phyloP scores from a whole-genome alignment of 768 basidiomycete genomes.

The Boletus insuetus region DNA sequence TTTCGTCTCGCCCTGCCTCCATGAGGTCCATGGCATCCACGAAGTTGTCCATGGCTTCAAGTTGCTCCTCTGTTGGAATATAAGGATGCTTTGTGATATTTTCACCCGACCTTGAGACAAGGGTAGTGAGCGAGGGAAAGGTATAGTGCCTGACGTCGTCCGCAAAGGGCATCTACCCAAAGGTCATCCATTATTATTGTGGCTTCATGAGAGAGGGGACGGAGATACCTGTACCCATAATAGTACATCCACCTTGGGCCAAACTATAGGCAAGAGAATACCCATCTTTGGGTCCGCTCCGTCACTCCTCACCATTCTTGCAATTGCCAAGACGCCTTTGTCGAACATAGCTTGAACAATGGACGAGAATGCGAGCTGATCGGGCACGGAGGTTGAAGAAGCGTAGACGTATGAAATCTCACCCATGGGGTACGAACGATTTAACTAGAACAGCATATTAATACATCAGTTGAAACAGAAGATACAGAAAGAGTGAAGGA shows the following conservation, averaged over 20 bases:
- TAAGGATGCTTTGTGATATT: constrained; percentile 72
- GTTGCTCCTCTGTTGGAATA: constrained; percentile 75
- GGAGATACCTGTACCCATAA: constrained; percentile 77
- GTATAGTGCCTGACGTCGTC: constrained; percentile 89
- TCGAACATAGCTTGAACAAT: constrained; percentile 78
- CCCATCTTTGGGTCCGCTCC: constrained; percentile 85
- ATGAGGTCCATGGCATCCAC: constrained; percentile 89
- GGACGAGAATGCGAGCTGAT: constrained; percentile 85
- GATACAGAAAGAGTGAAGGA: not conserved
- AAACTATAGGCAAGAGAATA: constrained; percentile 59
- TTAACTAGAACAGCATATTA: constrained; percentile 51
- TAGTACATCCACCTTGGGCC: constrained; percentile 72
- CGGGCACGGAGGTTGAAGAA: constrained; percentile 57
- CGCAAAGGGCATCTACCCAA: constrained; percentile 85
- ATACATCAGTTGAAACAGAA: not conserved
- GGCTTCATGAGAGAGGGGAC: not conserved
- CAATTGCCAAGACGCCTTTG: constrained; percentile 69
- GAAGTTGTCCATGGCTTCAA: constrained; percentile 80
- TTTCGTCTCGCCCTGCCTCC: constrained; percentile 69
- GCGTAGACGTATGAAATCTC: constrained; percentile 88
- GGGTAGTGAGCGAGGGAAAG: constrained; percentile 75
- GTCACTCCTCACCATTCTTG: constrained; percentile 76
- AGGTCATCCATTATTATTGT: not conserved
- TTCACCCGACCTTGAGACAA: constrained; percentile 76
- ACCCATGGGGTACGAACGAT: constrained; percentile 76